Conservation (phyloP, 306 rosid genomes). For the Luffa aegyptiaca region DNA sequence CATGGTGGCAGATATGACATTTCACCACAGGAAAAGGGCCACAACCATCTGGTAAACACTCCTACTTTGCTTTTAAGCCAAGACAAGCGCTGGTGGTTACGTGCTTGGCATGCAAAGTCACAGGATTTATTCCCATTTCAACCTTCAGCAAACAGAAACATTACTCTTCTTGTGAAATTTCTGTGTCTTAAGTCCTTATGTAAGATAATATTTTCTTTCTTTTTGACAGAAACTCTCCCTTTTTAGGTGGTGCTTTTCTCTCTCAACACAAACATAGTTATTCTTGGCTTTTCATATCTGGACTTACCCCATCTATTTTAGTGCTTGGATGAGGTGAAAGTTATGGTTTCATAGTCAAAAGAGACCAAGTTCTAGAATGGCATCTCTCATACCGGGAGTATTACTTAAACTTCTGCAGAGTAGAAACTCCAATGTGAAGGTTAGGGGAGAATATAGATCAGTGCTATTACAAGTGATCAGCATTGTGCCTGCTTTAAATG, state of each 20-base stretch:
- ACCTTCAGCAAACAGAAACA: neutral
- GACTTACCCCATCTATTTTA: neutral
- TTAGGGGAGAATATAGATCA: constrained; percentile 74
- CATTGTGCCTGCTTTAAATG: constrained; percentile 74
- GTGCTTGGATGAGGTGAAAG: constrained; percentile 12
- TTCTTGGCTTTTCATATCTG: neutral
- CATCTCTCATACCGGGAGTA: constrained; percentile 79
- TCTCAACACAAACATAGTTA: neutral
- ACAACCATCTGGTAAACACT: constrained; percentile 10
- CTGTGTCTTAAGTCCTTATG: neutral
- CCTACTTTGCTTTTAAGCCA: constrained; percentile 61
- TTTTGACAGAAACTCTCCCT: constrained; percentile 6
- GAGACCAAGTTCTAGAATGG: constrained; percentile 30
- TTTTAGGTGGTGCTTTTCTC: neutral
- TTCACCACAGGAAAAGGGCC: constrained; percentile 16
- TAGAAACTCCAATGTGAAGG: constrained; percentile 54
- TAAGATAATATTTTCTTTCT: neutral
- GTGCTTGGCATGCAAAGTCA: constrained; percentile 51
- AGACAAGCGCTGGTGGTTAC: constrained; percentile 43
- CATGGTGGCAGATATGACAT: constrained; percentile 17
- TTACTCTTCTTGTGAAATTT: neutral
- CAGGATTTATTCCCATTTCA: constrained; percentile 16
- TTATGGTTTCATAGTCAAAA: constrained; percentile 9
- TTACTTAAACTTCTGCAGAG: constrained; percentile 76
- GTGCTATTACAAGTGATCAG: constrained; percentile 82